Evolutionary conservation across 805 yeast species (phyloP), one percentile per base, ranked within the genome.

Genomic region (Zygosaccharomyces pseudorouxii): DNA sequence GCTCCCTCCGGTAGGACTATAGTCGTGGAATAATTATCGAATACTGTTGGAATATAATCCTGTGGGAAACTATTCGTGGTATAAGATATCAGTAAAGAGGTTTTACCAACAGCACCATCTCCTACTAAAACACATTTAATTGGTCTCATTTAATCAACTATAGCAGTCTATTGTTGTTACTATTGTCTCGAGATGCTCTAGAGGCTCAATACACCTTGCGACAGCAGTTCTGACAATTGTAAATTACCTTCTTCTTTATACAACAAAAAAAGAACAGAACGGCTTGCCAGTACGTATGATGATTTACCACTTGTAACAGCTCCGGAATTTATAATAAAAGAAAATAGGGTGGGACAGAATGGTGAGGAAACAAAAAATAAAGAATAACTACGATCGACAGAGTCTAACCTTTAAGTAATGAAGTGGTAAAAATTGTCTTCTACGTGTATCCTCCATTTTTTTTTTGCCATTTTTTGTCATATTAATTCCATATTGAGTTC

Each of bases 41-140:
- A 89, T 4, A 89, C 96, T 0, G 97, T 89, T 43, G 97, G 97
- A 50, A 89, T 85, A 67, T 89, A 89, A 61, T 89, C 97, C 57
- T 86, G 87, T 5, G 96, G 96, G 68, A 89, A 89, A 28, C 95
- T 86, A 65, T 89, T 89, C 46, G 96, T 87, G 25, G 96, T 89
- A 70, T 89, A 89, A 20, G 92, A 82, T 54, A 89, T 89, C 53
- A 89, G 77, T 49, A 89, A 74, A 63, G 95, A 89, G 3, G 96
- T 89, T 65, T 89, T 89, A 70, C 97, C 97, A 39, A 89, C 97
- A 47, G 96, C 96, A 69, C 84, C 97, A 64, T 89, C 97, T 56
- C 97, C 97, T 36, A 89, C 90, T 46, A 89, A 95, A 36, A 89
- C 97, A 60, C 96, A 88, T 67, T 89, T 89, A 60, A 89, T 84